Percentiles rank a stretch among this genome's conserved stretches.
Evolutionary conservation across 306 rosid genomes (phyloP).

Genomic region (Gastrolobium villosum): DNA sequence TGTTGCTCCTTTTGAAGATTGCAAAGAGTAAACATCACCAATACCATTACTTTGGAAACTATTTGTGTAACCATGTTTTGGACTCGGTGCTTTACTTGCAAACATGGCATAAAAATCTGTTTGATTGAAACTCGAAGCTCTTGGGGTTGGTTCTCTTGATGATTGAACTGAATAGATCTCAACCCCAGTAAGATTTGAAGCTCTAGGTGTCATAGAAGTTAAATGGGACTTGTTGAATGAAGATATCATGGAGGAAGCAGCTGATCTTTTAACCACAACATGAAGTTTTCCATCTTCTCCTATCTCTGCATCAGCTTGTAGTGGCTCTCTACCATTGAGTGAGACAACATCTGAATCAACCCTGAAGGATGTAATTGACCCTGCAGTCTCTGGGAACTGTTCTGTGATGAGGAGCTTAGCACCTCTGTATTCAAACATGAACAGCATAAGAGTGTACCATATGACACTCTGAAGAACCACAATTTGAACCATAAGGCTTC

Average conservation of each 20-base stretch:
- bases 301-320: slow-evolving; percentile 79
- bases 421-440: slow-evolving; percentile 86
- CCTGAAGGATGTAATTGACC: slow-evolving; percentile 74
- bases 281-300: slow-evolving; percentile 89
- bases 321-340: slow-evolving; percentile 72
- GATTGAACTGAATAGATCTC: slow-evolving; percentile 92
- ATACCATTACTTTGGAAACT: slow-evolving; percentile 61
- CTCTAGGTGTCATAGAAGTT: slow-evolving; percentile 80
- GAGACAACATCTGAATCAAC: slow-evolving; percentile 88
- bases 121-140: slow-evolving; percentile 88
- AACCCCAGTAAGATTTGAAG: slow-evolving; percentile 84
- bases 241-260: slow-evolving; percentile 73
- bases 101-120: slow-evolving; percentile 88
- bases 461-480: slow-evolving; percentile 90
- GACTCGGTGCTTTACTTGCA: slow-evolving; percentile 86
- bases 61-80: slow-evolving; percentile 74
- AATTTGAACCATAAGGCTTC: slow-evolving; percentile 80
- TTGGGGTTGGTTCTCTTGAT: slow-evolving; percentile 84
- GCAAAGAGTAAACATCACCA: slow-evolving; percentile 71
- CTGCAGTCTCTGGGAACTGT: slow-evolving; percentile 89
- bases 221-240: slow-evolving; percentile 78
- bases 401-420: slow-evolving; percentile 81
- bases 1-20: slow-evolving; percentile 78
- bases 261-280: slow-evolving; percentile 75
- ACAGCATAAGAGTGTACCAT: slow-evolving; percentile 84